A percentile compares a stretch with the other conserved stretches of the same genome.
phyloP scores from a whole-genome alignment of 352 stramenopile species.

The Phytophthora chlamydospora region DNA sequence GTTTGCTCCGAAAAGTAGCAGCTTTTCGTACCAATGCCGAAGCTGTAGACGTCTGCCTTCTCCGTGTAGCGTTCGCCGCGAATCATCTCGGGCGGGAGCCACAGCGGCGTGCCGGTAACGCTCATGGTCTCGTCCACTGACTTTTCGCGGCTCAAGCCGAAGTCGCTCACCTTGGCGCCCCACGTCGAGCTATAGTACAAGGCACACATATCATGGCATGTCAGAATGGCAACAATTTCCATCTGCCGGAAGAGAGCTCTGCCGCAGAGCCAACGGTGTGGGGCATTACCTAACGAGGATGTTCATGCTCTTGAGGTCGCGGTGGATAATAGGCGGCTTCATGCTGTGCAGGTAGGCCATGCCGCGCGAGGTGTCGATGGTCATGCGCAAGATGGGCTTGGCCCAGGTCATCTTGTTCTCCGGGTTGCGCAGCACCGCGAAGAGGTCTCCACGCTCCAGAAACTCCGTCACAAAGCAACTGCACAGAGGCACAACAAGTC shows the following conservation, averaged over 20 bases:
- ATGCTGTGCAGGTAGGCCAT: slow-evolving; percentile 99
- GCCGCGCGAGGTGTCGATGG: slow-evolving; percentile 92
- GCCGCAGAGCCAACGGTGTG: slow-evolving; percentile 14
- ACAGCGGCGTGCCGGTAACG: slow-evolving; percentile 83
- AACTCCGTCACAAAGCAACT: slow-evolving; percentile 92
- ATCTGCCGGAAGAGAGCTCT: slow-evolving; percentile 6
- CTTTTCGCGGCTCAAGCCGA: slow-evolving; percentile 97
- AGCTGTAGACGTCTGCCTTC: slow-evolving; percentile 90
- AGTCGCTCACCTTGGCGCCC: slow-evolving; percentile 96
- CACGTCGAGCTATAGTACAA: slow-evolving; percentile 66
- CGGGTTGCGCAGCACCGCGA: slow-evolving; percentile 79
- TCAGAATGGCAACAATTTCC: slow-evolving; percentile 21
- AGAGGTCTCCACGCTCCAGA: slow-evolving; percentile 84
- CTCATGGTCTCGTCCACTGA: slow-evolving; percentile 96
- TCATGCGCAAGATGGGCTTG: slow-evolving; percentile 88
- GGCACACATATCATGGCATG: slow-evolving; percentile 12
- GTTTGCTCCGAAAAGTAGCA: no score
- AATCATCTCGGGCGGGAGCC: slow-evolving; percentile 90
- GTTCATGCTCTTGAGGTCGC: slow-evolving; percentile 97
- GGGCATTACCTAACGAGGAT: slow-evolving; percentile 77
- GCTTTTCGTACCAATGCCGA: slow-evolving; percentile 70
- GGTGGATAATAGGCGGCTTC: slow-evolving; percentile 98
- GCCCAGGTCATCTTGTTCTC: slow-evolving; percentile 86
- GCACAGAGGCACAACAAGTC: slow-evolving; percentile 16
- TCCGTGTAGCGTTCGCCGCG: slow-evolving; percentile 88